Conservation (phyloP, 169 alveolate species). For the Eimeria acervulina region DNA sequence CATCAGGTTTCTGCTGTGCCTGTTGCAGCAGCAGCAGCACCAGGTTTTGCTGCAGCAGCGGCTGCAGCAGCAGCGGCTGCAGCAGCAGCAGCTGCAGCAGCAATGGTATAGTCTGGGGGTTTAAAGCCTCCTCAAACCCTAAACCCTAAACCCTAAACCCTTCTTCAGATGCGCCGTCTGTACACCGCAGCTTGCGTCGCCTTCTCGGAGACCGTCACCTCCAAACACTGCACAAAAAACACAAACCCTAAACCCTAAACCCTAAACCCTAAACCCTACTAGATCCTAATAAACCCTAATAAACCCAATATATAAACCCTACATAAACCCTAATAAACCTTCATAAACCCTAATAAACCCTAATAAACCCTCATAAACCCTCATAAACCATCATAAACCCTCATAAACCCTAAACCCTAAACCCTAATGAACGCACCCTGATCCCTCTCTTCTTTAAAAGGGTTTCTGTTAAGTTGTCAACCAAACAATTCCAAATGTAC, state of each 20-base stretch:
- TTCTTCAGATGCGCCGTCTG: not conserved
- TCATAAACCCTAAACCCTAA: not conserved
- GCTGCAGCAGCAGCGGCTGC: no score
- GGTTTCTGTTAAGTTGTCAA: not conserved
- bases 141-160: no score
- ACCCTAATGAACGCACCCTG: conserved; percentile 23
- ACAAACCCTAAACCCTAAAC: not conserved
- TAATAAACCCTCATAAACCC: no score
- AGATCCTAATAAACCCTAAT: not conserved
- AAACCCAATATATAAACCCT: not conserved
- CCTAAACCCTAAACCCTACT: no score
- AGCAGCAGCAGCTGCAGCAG: conserved; percentile 12
- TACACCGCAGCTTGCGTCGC: conserved; percentile 24
- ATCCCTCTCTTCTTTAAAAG: conserved; percentile 51
- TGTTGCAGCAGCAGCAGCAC: no score
- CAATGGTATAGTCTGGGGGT: not conserved
- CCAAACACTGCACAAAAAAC: conserved; percentile 43
- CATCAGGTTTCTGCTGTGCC: no score
- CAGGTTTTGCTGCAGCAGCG: no score
- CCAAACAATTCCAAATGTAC: conserved; percentile 62
- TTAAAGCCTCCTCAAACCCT: not conserved
- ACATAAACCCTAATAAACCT: conserved; percentile 38
- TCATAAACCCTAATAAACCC: not conserved
- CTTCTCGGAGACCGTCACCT: conserved; percentile 32
- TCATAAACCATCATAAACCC: not conserved